Evolutionary conservation across 2,329 filamentous ascomycete genomes (phyloP).

Genomic region (Penicillium paneum): DNA sequence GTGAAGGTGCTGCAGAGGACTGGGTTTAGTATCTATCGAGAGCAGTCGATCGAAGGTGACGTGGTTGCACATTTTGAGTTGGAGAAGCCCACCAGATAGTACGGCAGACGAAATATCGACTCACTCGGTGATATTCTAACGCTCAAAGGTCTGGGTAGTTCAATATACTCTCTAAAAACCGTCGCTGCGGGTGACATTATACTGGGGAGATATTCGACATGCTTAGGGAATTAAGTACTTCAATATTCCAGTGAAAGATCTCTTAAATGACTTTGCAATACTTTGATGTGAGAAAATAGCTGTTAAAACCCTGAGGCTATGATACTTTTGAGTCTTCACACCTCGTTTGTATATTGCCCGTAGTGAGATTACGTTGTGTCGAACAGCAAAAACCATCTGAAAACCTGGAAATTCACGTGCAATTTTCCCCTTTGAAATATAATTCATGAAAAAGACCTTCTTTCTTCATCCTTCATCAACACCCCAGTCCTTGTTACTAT

Average conservation of each 20-base stretch:
- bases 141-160: not conserved
- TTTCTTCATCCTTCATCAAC: not conserved
- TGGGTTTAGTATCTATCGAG: slow-evolving; percentile 15
- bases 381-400: not conserved
- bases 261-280: not conserved
- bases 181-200: too few species aligned
- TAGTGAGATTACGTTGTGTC: not conserved
- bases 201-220: not conserved
- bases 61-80: slow-evolving; percentile 14
- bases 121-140: not conserved
- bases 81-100: slow-evolving; percentile 1
- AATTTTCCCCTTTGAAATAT: not conserved
- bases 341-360: not conserved
- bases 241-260: not conserved
- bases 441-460: not conserved
- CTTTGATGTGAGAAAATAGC: not conserved
- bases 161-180: not conserved
- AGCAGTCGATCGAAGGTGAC: slow-evolving; percentile 17
- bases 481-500: not conserved
- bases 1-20: slow-evolving; percentile 19
- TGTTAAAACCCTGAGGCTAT: not conserved
- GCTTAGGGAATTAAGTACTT: not conserved
- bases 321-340: not conserved
- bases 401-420: not conserved
- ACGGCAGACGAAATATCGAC: not conserved